Conservation (phyloP, 192 early-diverging fungal genomes). For the Thoreauomyces humboldtii region DNA sequence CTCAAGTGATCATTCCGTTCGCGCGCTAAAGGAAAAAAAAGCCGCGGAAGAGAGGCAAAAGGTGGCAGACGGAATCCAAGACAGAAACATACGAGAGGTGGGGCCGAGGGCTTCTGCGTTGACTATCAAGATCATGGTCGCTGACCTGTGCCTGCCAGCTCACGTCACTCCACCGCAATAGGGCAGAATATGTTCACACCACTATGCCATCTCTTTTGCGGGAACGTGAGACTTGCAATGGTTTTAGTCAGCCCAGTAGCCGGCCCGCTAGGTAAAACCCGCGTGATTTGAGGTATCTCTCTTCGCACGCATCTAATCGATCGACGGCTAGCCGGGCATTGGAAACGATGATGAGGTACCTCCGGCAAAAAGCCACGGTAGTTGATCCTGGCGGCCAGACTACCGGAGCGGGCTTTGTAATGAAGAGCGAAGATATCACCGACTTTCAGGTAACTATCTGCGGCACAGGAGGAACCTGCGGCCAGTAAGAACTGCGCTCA, state of each 20-base stretch:
- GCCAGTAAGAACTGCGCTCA: not conserved
- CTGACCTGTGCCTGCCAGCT: too few relatives aligned
- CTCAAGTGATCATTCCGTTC: not conserved
- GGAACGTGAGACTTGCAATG: not conserved
- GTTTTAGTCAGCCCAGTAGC: not conserved
- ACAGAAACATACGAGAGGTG: not conserved
- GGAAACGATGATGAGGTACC: conserved; percentile 27
- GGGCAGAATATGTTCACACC: not conserved
- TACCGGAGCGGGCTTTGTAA: conserved; percentile 13
- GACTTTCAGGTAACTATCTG: conserved; percentile 33
- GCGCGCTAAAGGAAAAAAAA: conserved; percentile 11
- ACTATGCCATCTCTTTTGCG: conserved; percentile 1
- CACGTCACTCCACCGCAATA: too few relatives aligned
- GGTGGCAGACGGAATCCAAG: not conserved
- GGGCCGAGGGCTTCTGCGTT: too few relatives aligned
- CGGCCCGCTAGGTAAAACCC: too few relatives aligned
- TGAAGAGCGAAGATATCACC: conserved; percentile 12
- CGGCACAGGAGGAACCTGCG: too few relatives aligned
- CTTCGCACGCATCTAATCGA: too few relatives aligned
- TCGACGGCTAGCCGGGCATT: conserved; percentile 7
- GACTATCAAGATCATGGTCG: too few relatives aligned
- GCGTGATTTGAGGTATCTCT: too few relatives aligned
- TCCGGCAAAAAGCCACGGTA: conserved; percentile 7
- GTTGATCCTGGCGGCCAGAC: conserved; percentile 18
- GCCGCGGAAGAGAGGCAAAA: conserved; percentile 1